These are phyloP conservation scores for Backusella tuberculispora DNA, from an alignment of 192 early-diverging fungal species.

Conservation along the genomic window DNA sequence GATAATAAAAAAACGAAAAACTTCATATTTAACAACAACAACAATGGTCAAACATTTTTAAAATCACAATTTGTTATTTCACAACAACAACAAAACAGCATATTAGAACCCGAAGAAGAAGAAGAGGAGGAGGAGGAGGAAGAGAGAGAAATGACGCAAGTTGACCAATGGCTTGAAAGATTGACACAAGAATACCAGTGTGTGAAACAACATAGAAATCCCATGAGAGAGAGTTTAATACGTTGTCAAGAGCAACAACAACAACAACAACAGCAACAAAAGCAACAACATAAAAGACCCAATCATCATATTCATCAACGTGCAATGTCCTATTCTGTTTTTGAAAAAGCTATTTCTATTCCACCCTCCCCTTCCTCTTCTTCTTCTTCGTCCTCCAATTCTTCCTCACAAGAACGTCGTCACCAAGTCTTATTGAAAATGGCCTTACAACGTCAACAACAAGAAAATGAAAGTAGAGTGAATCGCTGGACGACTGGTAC, in stretches of 20 bases:
- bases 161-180: neutral
- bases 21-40: too few relatives aligned
- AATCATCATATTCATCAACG: neutral
- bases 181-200: conserved; percentile 45
- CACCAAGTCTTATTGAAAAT: conserved; percentile 11
- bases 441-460: neutral
- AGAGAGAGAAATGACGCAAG: conserved; percentile 21
- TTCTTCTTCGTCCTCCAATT: too few relatives aligned
- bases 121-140: conserved; percentile 32
- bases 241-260: conserved; percentile 26
- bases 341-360: neutral
- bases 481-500: conserved; percentile 7
- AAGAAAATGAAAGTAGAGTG: conserved; percentile 7
- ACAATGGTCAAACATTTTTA: neutral
- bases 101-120: conserved; percentile 38
- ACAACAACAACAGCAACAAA: conserved; percentile 1
- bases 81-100: conserved; percentile 16
- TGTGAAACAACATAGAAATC: conserved; percentile 41
- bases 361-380: neutral
- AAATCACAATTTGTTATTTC: conserved; percentile 7
- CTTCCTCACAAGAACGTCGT: neutral
- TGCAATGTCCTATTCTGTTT: conserved; percentile 9
- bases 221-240: conserved; percentile 47
- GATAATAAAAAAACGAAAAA: conserved; percentile 4
- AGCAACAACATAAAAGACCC: neutral